Evolutionary conservation across 2,329 filamentous ascomycete species (phyloP), one percentile per base, ranked within the genome.

Genomic region (Zalaria sp.): DNA sequence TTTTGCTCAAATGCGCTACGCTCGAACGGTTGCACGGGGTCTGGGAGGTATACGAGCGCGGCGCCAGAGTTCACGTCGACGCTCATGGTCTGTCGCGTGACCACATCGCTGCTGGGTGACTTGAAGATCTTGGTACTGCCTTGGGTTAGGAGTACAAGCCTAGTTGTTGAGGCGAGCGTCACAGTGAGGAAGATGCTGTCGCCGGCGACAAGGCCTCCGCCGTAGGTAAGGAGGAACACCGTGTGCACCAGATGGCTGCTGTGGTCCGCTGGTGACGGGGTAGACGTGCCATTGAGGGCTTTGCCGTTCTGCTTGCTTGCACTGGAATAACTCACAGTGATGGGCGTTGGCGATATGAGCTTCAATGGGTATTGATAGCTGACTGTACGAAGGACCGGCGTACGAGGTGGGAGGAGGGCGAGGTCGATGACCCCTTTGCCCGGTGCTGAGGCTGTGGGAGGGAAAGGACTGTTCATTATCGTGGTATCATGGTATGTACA

Each of bases 101-200:
- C 27, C 5, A 64, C 43, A 38, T 55, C 58, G 39, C 64, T 63
- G 42, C 67, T 65, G 38, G 74, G 60, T 1, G 86, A 83, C 57
- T 91, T 93, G 73, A 94, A 96, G 52, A 98, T 79, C 65, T 96
- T 98, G 46, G 91, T 96, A 62, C 87, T 86, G 40, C 89, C 89
- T 66, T 79, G 75, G 1, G 73, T 72, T 27, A 71, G 60, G 10
- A 72, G 58, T 5, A 75, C 64, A 41, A 95, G 73, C 46, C 77
- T 79, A 4, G 85, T 80, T 2, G 66, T 63, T 3, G 69, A 51
- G 7, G 75, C 73, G 38, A 94, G 68, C 6, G 72, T 70, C 46
- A 94, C 73, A 18, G 69, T 67, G 26, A 98, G 73, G 53, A 80
- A 69, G 58, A 96, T 81, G 48, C 75, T 69, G 60, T 98, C 91